These are phyloP conservation scores for Trapa incisa DNA, from an alignment of 345 rosid genomes.

Conservation along the genomic window DNA sequence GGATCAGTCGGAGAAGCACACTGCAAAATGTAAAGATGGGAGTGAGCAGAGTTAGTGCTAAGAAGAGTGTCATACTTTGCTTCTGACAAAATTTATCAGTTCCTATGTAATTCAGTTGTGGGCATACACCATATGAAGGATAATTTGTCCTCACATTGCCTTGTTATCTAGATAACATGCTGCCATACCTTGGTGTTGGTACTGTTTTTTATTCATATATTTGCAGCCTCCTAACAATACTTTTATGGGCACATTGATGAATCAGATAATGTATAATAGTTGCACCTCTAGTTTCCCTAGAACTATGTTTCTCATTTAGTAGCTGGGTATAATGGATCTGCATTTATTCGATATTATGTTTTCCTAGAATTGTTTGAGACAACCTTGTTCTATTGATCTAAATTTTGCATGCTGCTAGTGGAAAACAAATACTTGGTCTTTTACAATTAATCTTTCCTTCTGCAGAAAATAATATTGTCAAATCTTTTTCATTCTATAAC, in stretches of 20 bases:
- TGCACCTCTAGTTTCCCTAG: neutral
- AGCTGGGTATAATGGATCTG: neutral
- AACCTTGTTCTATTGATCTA: too few species aligned
- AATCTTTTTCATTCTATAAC: too few species aligned
- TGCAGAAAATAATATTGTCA: too few species aligned
- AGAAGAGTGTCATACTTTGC: neutral
- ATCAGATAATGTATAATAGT: neutral
- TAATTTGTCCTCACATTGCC: neutral
- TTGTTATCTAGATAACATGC: neutral
- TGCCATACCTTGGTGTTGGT: constrained; percentile 4
- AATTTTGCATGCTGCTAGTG: too few species aligned
- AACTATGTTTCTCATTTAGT: neutral
- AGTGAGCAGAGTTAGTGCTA: neutral
- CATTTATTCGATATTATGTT: neutral
- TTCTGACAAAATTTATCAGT: neutral
- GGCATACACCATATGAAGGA: neutral
- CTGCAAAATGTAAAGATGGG: neutral
- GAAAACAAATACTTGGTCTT: too few species aligned
- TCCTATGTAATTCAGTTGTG: neutral
- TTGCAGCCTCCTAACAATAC: neutral
- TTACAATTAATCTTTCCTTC: too few species aligned
- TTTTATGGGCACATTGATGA: neutral
- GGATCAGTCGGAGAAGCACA: neutral
- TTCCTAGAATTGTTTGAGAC: too few species aligned
- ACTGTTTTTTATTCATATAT: neutral